A percentile compares a stretch with the other conserved stretches of the same genome.
Conservation (phyloP, 2,329 filamentous ascomycete genomes). For the Dendryphion nanum region DNA sequence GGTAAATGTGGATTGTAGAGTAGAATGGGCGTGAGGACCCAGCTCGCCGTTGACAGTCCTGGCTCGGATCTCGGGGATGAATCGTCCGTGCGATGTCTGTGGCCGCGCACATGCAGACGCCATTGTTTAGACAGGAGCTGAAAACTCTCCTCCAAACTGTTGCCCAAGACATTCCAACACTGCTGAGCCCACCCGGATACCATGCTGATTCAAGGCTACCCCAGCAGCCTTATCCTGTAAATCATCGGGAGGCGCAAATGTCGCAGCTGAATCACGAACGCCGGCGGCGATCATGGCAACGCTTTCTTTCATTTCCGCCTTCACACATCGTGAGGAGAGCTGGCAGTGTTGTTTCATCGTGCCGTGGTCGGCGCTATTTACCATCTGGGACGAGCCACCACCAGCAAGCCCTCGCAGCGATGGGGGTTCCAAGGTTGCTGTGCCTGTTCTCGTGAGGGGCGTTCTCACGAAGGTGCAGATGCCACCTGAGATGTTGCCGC, state of each 20-base stretch:
- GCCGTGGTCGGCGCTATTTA: conserved; percentile 2
- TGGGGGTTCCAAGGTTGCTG: conserved; percentile 2
- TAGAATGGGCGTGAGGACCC: neutral
- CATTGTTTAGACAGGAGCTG: conserved; percentile 36
- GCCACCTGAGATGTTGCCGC: conserved; percentile 19
- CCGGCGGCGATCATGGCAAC: conserved; percentile 24
- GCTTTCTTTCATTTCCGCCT: conserved; percentile 18
- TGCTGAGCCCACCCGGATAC: conserved; percentile 14
- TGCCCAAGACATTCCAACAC: conserved; percentile 12
- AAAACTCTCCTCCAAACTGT: conserved; percentile 14
- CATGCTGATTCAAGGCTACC: conserved; percentile 20
- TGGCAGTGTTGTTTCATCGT: conserved; percentile 18
- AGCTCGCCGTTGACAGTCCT: conserved; percentile 4
- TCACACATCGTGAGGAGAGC: conserved; percentile 14
- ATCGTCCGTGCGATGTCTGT: conserved; percentile 4
- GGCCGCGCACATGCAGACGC: conserved; percentile 28
- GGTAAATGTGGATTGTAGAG: neutral
- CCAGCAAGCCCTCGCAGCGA: conserved; percentile 7
- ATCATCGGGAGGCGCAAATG: conserved; percentile 28
- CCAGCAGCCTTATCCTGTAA: conserved; percentile 32
- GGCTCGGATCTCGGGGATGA: conserved; percentile 18
- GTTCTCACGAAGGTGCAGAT: conserved; percentile 15
- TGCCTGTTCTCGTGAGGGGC: conserved; percentile 12
- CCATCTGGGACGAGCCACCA: conserved; percentile 5
- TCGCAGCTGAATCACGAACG: conserved; percentile 34